These are phyloP conservation scores for Paramyrothecium roridum DNA, from an alignment of 2,329 filamentous ascomycete species.

Conservation along the genomic window DNA sequence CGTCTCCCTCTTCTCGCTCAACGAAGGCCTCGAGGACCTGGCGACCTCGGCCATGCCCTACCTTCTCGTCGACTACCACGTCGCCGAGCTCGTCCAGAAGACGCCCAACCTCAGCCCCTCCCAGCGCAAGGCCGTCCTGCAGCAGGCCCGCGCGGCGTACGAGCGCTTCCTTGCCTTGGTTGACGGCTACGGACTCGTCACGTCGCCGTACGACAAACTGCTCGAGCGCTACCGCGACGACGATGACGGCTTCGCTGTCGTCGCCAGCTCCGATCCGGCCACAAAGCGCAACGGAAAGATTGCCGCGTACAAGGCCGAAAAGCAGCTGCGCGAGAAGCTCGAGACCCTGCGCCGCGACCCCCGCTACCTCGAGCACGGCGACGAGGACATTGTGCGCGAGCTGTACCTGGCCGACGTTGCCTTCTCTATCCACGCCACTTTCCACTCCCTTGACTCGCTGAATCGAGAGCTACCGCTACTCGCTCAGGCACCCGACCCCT, in stretches of 20 bases:
- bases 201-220: conserved; percentile 60
- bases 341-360: conserved; percentile 50
- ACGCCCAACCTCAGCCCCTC: conserved; percentile 48
- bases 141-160: conserved; percentile 65
- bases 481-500: conserved; percentile 62
- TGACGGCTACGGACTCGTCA: conserved; percentile 75
- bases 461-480: conserved; percentile 83
- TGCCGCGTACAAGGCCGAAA: conserved; percentile 78
- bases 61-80: conserved; percentile 71
- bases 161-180: conserved; percentile 74
- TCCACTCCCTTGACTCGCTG: conserved; percentile 83
- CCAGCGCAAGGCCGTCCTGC: conserved; percentile 62
- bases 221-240: conserved; percentile 72
- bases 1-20: conserved; percentile 82
- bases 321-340: conserved; percentile 78
- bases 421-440: conserved; percentile 73
- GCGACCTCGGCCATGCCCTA: conserved; percentile 83
- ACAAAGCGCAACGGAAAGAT: conserved; percentile 82
- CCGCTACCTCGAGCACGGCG: conserved; percentile 58
- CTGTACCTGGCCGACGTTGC: conserved; percentile 74
- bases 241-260: conserved; percentile 69
- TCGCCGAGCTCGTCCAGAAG: conserved; percentile 76
- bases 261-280: conserved; percentile 59
- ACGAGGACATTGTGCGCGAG: conserved; percentile 80
- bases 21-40: conserved; percentile 86